Conservation (phyloP, 73 alveolate genomes). For the Tetrahymena thermophila region DNA sequence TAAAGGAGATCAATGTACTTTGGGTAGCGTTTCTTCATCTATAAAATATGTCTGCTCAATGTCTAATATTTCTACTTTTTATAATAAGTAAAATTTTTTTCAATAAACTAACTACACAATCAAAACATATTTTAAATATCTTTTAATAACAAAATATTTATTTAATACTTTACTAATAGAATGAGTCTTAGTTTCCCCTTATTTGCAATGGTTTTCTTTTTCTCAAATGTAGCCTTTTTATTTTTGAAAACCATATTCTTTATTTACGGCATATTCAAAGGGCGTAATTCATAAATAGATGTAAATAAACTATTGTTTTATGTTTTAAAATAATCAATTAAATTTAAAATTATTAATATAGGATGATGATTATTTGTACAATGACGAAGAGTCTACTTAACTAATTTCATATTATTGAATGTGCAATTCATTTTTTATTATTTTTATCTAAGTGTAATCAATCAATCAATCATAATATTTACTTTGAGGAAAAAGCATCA, state of each 20-base stretch:
- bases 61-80: conserved; percentile 37
- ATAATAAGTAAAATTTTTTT: conserved; percentile 9
- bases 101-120: too few relatives aligned
- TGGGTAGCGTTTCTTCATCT: conserved; percentile 11
- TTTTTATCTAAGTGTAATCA: too few relatives aligned
- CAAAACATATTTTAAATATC: neutral
- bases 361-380: neutral
- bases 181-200: conserved; percentile 36
- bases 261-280: conserved; percentile 11
- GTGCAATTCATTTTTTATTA: neutral
- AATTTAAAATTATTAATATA: neutral
- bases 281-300: conserved; percentile 21
- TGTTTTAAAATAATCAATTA: neutral
- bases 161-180: neutral
- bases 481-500: too few relatives aligned
- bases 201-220: conserved; percentile 38
- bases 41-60: conserved; percentile 29
- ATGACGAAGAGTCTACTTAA: neutral
- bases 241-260: conserved; percentile 3
- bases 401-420: neutral
- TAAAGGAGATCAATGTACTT: conserved; percentile 13
- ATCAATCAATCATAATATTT: too few relatives aligned
- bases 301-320: neutral
- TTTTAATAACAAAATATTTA: neutral
- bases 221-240: conserved; percentile 24